These are phyloP conservation scores for Ricinus communis DNA, from an alignment of 345 rosid species.

Conservation along the genomic window DNA sequence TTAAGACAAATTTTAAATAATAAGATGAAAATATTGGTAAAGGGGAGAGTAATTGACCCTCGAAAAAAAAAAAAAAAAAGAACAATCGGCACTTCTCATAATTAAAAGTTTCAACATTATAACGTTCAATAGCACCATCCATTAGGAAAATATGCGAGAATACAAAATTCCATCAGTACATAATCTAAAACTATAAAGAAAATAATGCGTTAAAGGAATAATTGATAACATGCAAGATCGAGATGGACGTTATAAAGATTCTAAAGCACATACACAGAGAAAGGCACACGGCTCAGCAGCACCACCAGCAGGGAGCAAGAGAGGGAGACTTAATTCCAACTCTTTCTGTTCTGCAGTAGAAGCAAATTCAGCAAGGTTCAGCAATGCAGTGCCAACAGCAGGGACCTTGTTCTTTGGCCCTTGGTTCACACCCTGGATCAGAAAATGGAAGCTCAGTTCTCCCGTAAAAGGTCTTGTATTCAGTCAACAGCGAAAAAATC, in stretches of 20 bases:
- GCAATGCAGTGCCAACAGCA: constrained; percentile 50
- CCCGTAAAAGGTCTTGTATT: not conserved
- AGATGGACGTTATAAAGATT: constrained; percentile 6
- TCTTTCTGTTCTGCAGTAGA: constrained; percentile 57
- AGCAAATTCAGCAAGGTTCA: constrained; percentile 66
- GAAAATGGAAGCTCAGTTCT: constrained; percentile 1
- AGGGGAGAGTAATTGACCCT: too few species aligned
- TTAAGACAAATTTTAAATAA: not conserved
- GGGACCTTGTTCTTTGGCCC: constrained; percentile 56
- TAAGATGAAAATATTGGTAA: not conserved
- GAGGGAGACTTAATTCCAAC: constrained; percentile 59
- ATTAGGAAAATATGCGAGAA: not conserved
- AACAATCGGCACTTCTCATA: too few species aligned
- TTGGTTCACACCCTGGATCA: constrained; percentile 60
- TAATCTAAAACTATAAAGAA: not conserved
- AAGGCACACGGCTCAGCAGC: constrained; percentile 31
- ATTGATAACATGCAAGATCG: not conserved
- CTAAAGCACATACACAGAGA: constrained; percentile 49
- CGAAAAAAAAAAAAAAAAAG: not conserved
- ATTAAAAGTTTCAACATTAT: not conserved
- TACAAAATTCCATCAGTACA: not conserved
- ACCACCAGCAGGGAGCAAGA: constrained; percentile 37
- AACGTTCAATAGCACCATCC: not conserved
- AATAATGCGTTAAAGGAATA: not conserved
- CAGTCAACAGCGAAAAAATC: not conserved